These are phyloP conservation scores for Globisporangium cederbergense DNA, from an alignment of 352 stramenopile species.

Conservation along the genomic window DNA sequence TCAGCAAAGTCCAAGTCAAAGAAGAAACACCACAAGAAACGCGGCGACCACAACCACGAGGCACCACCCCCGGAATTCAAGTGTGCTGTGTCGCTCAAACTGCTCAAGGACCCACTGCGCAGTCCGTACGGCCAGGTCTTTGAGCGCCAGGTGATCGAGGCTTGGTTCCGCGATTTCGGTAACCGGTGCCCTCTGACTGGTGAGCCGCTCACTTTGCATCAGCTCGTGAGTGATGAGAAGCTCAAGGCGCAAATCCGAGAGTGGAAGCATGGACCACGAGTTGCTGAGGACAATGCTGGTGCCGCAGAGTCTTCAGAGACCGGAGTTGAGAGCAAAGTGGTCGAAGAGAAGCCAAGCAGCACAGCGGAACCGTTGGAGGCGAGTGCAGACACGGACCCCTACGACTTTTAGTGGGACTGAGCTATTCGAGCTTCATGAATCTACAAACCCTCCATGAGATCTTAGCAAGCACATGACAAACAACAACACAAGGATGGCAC, in stretches of 20 bases:
- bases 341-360: background rate
- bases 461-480: background rate
- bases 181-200: constrained; percentile 76
- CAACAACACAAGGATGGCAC: background rate
- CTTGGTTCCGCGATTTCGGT: constrained; percentile 80
- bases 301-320: background rate
- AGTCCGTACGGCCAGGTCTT: constrained; percentile 79
- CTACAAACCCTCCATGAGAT: background rate
- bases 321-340: background rate
- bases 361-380: background rate
- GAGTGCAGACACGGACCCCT: constrained; percentile 12
- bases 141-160: constrained; percentile 72
- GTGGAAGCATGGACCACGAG: constrained; percentile 47
- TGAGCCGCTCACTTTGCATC: constrained; percentile 50
- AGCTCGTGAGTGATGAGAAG: constrained; percentile 50
- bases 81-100: constrained; percentile 69
- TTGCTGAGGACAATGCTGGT: background rate
- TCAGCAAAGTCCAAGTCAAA: constrained; percentile 24
- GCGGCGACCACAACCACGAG: constrained; percentile 24
- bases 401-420: constrained; percentile 11
- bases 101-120: constrained; percentile 63
- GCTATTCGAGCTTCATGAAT: background rate
- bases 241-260: constrained; percentile 54
- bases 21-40: constrained; percentile 49
- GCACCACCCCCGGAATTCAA: constrained; percentile 51